A percentile compares a stretch with the other conserved stretches of the same genome.
These are phyloP conservation scores for Arxiozyma slooffiae DNA, from an alignment of 1,139 yeast genomes.

Conservation along the genomic window DNA sequence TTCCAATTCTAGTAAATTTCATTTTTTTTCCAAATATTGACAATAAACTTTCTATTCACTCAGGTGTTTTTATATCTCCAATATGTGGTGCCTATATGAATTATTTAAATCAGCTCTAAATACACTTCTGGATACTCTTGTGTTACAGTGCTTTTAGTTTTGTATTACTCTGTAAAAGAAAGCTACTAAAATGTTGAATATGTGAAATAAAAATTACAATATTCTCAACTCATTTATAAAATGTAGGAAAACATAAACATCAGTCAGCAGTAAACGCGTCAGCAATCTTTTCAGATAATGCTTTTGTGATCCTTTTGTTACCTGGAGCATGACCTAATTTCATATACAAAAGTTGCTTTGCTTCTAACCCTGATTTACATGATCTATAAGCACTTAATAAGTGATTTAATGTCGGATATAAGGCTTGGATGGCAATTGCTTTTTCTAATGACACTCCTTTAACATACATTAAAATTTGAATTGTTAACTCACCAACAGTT, in stretches of 20 bases:
- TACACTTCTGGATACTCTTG: too few species aligned
- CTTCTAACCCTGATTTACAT: slow-evolving; percentile 31
- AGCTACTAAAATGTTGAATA: too few species aligned
- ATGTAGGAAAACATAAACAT: background rate
- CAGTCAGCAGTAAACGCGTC: slow-evolving; percentile 23
- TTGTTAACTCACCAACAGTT: slow-evolving; percentile 67
- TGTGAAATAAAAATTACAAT: background rate
- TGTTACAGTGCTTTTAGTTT: too few species aligned
- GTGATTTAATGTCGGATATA: slow-evolving; percentile 25
- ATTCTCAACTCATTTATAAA: background rate
- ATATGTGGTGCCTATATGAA: too few species aligned
- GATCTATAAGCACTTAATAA: slow-evolving; percentile 34
- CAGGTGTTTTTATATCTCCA: too few species aligned
- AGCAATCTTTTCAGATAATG: slow-evolving; percentile 50
- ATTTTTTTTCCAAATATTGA: too few species aligned
- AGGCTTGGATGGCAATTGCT: slow-evolving; percentile 62
- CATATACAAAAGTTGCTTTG: slow-evolving; percentile 36
- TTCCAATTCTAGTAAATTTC: too few species aligned
- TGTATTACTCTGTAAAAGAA: too few species aligned
- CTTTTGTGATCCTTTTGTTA: slow-evolving; percentile 49
- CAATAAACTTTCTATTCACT: too few species aligned
- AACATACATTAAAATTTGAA: slow-evolving; percentile 67
- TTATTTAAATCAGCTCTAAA: too few species aligned
- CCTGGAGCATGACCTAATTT: slow-evolving; percentile 47
- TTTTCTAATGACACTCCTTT: slow-evolving; percentile 78